A percentile compares a stretch with the other conserved stretches of the same genome.
These are phyloP conservation scores for Aspergillus carbonarius DNA, from an alignment of 2,329 filamentous ascomycete species.

Conservation along the genomic window DNA sequence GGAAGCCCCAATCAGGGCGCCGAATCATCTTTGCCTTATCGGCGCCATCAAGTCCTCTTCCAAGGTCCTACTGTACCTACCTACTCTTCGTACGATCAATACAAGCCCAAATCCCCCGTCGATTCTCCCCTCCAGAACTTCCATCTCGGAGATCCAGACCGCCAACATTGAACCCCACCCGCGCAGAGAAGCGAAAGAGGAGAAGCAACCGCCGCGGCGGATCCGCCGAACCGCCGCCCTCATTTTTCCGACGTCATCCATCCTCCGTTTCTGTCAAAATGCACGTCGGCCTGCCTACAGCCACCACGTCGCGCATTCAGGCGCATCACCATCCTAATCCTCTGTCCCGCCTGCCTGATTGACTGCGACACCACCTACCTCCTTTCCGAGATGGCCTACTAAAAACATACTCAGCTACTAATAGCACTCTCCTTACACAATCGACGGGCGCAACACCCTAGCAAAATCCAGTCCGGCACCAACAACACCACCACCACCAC, in stretches of 20 bases:
- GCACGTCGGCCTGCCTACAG: neutral
- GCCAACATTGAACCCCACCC: neutral
- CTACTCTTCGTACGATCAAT: neutral
- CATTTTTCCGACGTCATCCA: slow-evolving; percentile 4
- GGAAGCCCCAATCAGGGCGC: too few species aligned
- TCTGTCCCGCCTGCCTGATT: too few species aligned
- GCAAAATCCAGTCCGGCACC: neutral
- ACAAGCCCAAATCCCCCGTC: neutral
- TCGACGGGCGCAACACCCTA: neutral
- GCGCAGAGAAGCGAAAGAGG: neutral
- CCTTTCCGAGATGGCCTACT: too few species aligned
- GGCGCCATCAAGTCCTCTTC: too few species aligned
- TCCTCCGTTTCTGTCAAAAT: neutral
- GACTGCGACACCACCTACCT: too few species aligned
- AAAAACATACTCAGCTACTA: neutral
- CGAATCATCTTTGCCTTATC: too few species aligned
- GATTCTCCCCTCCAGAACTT: neutral
- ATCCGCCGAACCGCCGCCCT: neutral
- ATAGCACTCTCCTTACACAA: neutral
- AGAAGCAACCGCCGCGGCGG: neutral
- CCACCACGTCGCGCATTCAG: neutral
- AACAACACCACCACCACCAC: neutral
- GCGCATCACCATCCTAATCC: neutral
- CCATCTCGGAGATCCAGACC: neutral
- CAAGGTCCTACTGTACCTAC: too few species aligned